phyloP scores from a whole-genome alignment of 306 rosid species.

The Prunus mongolica region DNA sequence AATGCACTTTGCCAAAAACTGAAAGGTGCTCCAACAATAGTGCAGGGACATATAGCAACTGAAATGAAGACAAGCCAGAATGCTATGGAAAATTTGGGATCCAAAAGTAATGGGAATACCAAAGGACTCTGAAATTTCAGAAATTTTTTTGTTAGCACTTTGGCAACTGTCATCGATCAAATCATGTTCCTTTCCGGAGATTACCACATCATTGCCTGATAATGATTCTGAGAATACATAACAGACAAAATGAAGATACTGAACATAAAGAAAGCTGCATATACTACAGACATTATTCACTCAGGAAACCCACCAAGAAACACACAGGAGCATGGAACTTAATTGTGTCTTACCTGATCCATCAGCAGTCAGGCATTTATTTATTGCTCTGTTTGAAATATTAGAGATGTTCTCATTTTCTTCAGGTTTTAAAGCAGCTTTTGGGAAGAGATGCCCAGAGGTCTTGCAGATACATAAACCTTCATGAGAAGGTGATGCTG shows the following conservation, averaged over 20 bases:
- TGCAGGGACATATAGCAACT: background rate
- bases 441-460: constrained; percentile 10
- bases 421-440: constrained; percentile 11
- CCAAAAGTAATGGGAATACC: constrained; percentile 10
- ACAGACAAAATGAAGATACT: constrained; percentile 7
- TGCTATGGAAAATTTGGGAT: background rate
- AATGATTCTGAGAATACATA: constrained; percentile 16
- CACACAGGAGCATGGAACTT: constrained; percentile 18
- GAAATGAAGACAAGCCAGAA: constrained; percentile 9
- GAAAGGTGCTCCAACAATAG: background rate
- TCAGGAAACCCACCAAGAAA: background rate
- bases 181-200: constrained; percentile 6
- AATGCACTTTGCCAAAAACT: background rate
- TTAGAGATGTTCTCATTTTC: constrained; percentile 14
- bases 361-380: constrained; percentile 24
- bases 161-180: constrained; percentile 16
- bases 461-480: constrained; percentile 11
- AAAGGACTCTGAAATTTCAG: constrained; percentile 2
- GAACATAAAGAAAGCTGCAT: background rate
- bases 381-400: constrained; percentile 10
- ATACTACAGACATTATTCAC: background rate
- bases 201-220: constrained; percentile 27
- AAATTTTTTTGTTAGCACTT: constrained; percentile 2
- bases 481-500: background rate
- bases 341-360: constrained; percentile 30